Evolutionary conservation across 2,329 filamentous ascomycete species (phyloP).

Genomic region (Davidsoniella virescens): DNA sequence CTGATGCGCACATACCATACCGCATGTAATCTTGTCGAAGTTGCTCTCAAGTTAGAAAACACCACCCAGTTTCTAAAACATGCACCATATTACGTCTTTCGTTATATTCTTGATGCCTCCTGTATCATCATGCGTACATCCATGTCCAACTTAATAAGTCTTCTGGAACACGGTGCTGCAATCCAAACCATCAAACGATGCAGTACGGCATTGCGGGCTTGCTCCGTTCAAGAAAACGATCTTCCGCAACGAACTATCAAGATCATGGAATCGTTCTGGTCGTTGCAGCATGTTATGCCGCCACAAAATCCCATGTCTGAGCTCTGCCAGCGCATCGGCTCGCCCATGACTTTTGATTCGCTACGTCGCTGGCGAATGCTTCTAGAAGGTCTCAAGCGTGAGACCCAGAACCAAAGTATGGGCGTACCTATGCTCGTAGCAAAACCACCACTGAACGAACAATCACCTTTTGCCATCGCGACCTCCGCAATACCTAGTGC

Average conservation of each 20-base stretch:
- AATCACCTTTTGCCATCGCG: neutral
- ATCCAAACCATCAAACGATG: slow-evolving; percentile 20
- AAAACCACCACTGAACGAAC: neutral
- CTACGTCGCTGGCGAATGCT: slow-evolving; percentile 29
- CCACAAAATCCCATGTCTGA: slow-evolving; percentile 25
- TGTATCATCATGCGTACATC: slow-evolving; percentile 25
- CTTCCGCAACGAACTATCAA: slow-evolving; percentile 28
- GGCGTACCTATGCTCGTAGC: slow-evolving; percentile 13
- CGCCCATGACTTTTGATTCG: slow-evolving; percentile 34
- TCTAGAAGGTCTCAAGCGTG: slow-evolving; percentile 23
- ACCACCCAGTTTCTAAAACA: slow-evolving; percentile 27
- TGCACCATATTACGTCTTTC: slow-evolving; percentile 33
- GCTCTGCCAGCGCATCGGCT: slow-evolving; percentile 30
- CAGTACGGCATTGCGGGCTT: slow-evolving; percentile 20
- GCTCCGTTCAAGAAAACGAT: slow-evolving; percentile 32
- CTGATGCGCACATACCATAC: slow-evolving; percentile 32
- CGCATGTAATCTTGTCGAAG: slow-evolving; percentile 28
- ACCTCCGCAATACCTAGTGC: neutral
- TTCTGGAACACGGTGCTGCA: slow-evolving; percentile 29
- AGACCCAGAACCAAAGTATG: slow-evolving; percentile 13
- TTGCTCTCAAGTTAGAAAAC: slow-evolving; percentile 27
- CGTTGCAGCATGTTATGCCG: slow-evolving; percentile 23
- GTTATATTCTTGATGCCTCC: slow-evolving; percentile 28
- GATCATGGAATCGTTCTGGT: slow-evolving; percentile 35
- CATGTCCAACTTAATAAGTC: slow-evolving; percentile 16